Base-by-base conservation (phyloP, 371 early-diverging fungal genomes). In the Rhizopus sp. region DNA sequence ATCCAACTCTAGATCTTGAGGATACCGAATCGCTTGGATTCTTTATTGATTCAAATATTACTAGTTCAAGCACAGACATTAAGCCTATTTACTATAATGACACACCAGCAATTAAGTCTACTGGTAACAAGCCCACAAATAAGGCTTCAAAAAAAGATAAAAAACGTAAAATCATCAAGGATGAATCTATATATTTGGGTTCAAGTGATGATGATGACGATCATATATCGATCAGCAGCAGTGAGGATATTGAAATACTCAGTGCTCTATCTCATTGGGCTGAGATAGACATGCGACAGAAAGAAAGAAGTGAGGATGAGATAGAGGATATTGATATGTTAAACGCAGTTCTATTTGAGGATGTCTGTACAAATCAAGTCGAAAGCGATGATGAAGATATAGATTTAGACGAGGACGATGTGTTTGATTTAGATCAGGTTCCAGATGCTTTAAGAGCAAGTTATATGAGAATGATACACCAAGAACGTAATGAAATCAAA, bases 191-290 rank as follows among this genome's bases (percentile, higher is more conserved):
- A n/a, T 46, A 50, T 53, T 44, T 66, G 6, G 50, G 50, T 17
- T 48, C 51, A 17, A 41, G 16, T 0, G 63, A 58, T 10, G 53
- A 65, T 38, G 65, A 60, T 2, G 51, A 58, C 31, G 53, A 59
- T 40, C n/a, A 1, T 23, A 23, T 12, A 13, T 66, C 66, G 2
- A 50, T 66, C 15, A 66, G 66, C 31, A 66, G 66, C 13, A 59
- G 56, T 35, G 58, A 66, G 17, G 58, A 66, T 47, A 40, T 66
- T 9, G 50, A 45, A n/a, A 44, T 57, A 8, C 12, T 66, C 1
- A 16, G 46, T 4, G 49, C 57, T 7, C 16, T 65, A 31, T 34
- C 48, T 3, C 61, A 60, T 45, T 66, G 61, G 66, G 57, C 41
- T 13, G 37, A 37, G 1, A 33, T 37, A 13, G 52, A 39, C 30